Conservation (phyloP, 2,329 filamentous ascomycete genomes). For the Rhytidhysteron rufulum region DNA sequence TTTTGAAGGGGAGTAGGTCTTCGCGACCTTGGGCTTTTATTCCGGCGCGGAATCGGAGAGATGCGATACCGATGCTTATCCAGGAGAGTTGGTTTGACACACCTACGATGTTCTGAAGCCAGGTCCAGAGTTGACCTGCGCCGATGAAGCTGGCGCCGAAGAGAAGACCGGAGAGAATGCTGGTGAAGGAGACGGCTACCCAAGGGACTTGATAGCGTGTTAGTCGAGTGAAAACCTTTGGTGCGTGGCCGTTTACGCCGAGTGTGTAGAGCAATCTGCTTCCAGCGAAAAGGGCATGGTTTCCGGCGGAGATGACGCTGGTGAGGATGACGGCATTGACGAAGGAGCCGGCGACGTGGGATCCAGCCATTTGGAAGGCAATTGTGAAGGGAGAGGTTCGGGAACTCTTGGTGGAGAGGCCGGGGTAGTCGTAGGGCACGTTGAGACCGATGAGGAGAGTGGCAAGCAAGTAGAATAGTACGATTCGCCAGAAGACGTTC, state of each 20-base stretch:
- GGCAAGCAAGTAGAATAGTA: slow-evolving; percentile 45
- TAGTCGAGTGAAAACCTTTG: slow-evolving; percentile 54
- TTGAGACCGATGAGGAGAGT: slow-evolving; percentile 44
- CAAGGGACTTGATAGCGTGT: slow-evolving; percentile 66
- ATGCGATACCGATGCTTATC: slow-evolving; percentile 54
- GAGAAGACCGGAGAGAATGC: slow-evolving; percentile 65
- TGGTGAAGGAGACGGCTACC: slow-evolving; percentile 65
- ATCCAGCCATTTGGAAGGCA: slow-evolving; percentile 54
- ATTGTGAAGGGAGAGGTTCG: slow-evolving; percentile 59
- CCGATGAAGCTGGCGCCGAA: slow-evolving; percentile 69
- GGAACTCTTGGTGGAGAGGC: slow-evolving; percentile 59
- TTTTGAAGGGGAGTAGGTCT: slow-evolving; percentile 50
- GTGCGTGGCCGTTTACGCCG: slow-evolving; percentile 51
- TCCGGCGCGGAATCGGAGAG: slow-evolving; percentile 52
- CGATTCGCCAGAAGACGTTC: slow-evolving; percentile 45
- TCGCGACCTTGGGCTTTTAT: slow-evolving; percentile 45
- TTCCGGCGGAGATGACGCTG: slow-evolving; percentile 54
- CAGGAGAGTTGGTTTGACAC: slow-evolving; percentile 52
- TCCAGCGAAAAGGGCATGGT: slow-evolving; percentile 54
- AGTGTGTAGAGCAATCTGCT: slow-evolving; percentile 52
- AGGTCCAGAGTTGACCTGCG: slow-evolving; percentile 64
- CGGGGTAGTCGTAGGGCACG: slow-evolving; percentile 64
- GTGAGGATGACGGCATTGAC: slow-evolving; percentile 56
- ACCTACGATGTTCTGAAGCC: slow-evolving; percentile 68
- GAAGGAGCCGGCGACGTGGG: slow-evolving; percentile 53